Evolutionary conservation across 768 basidiomycete genomes (phyloP).

Genomic region (Stropharia rugosoannulata): DNA sequence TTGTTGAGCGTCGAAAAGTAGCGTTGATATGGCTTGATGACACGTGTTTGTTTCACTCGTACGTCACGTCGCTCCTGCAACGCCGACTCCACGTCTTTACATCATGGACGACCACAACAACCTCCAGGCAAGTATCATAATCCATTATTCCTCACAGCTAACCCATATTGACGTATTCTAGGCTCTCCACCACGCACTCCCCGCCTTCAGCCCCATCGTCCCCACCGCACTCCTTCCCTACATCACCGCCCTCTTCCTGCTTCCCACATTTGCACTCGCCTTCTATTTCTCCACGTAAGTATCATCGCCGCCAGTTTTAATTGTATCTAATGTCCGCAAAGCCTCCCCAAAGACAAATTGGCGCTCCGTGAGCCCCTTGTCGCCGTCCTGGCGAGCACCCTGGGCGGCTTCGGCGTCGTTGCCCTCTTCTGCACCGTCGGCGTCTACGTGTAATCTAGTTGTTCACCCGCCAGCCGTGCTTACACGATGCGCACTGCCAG

Average conservation of each 20-base stretch:
- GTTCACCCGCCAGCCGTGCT: constrained; percentile 81
- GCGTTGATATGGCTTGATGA: constrained; percentile 55
- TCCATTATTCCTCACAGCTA: not conserved
- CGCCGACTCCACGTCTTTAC: constrained; percentile 20
- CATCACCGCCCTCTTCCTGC: constrained; percentile 71
- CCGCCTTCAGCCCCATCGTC: constrained; percentile 70
- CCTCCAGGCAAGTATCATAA: constrained; percentile 43
- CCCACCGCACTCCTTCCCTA: constrained; percentile 69
- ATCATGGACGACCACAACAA: constrained; percentile 57
- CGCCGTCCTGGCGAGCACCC: constrained; percentile 69
- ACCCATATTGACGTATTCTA: constrained; percentile 14
- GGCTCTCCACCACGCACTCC: constrained; percentile 65
- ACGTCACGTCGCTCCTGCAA: constrained; percentile 26
- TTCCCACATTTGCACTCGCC: constrained; percentile 76
- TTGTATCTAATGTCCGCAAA: constrained; percentile 29
- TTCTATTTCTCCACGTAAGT: constrained; percentile 91
- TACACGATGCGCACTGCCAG: constrained; percentile 69
- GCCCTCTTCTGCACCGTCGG: constrained; percentile 85
- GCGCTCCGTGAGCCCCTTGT: constrained; percentile 68
- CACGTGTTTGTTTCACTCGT: constrained; percentile 58
- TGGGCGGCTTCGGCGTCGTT: constrained; percentile 88
- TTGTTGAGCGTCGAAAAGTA: constrained; percentile 8
- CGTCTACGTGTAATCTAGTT: constrained; percentile 79
- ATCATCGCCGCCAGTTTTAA: constrained; percentile 4
- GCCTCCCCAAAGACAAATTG: constrained; percentile 70